Conservation (phyloP, 2,329 filamentous ascomycete genomes). For the Moelleriella libera region DNA sequence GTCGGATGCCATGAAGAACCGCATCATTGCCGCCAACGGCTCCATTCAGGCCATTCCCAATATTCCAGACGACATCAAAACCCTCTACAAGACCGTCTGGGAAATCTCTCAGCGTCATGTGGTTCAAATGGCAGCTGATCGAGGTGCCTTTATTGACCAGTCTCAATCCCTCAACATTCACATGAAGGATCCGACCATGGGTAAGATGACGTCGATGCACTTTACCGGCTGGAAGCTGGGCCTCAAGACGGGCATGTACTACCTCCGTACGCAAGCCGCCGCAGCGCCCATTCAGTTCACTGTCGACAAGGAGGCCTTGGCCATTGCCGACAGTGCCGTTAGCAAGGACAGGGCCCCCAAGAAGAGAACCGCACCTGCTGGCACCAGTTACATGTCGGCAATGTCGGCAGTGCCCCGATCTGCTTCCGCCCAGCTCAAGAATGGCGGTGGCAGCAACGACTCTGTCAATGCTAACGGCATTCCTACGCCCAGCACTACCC, state of each 20-base stretch:
- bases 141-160: constrained; percentile 97
- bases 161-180: constrained; percentile 99
- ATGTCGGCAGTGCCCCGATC: constrained; percentile 46
- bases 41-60: constrained; percentile 96
- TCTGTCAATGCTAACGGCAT: constrained; percentile 39
- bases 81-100: constrained; percentile 98
- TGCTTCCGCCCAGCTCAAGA: constrained; percentile 46
- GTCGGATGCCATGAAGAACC: constrained; percentile 99
- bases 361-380: constrained; percentile 52
- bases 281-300: constrained; percentile 98
- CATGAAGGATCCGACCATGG: constrained; percentile 98
- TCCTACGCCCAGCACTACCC: constrained; percentile 54
- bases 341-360: constrained; percentile 50
- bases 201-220: constrained; percentile 99
- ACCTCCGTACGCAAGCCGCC: constrained; percentile 93
- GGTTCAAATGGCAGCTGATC: constrained; percentile 95
- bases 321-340: constrained; percentile 69
- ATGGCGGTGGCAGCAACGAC: constrained; percentile 32
- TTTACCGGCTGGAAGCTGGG: constrained; percentile 98
- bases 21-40: constrained; percentile 92
- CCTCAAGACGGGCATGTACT: constrained; percentile 99
- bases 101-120: constrained; percentile 94
- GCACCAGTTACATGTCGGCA: constrained; percentile 39
- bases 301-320: constrained; percentile 89
- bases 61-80: constrained; percentile 91